Base-by-base conservation (phyloP, 345 rosid genomes). In the Psidium friedrichsthalianum region DNA sequence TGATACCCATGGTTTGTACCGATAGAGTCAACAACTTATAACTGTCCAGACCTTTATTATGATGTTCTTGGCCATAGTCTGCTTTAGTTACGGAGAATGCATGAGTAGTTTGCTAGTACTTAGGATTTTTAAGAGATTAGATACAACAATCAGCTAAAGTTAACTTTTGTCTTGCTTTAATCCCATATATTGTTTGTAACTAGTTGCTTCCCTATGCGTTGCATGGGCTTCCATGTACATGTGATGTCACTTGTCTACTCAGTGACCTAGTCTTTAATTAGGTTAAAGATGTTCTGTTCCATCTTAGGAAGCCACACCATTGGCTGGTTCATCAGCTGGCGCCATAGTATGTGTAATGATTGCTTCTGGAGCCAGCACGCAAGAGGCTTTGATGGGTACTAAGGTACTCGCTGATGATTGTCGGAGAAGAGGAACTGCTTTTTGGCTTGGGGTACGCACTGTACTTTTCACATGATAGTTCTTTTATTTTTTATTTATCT, bases 291-390 rank as follows among this genome's bases (percentile, higher is more conserved):
- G 15, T 86, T 78, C 18, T 52, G 83, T 85, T 87, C 29, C 84
- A 69, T 76, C 85, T 86, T 87, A 97, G 98, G 98, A 97, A 55
- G 95, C 94, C 14, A 95, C 98, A 76, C 99, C 99, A 64, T 87
- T 95, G 59, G 95, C 98, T 32, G 98, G 99, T 86, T 90, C 98
- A 56, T 97, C 99, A 53, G 99, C 98, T 82, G 98, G 98, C 53
- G 98, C 99, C 84, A 92, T 97, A 47, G 93, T 93, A 16, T 94
- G 98, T 91, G 99, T 96, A 3, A 94, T 89, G 81, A 90, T 97
- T 64, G 95, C 98, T 74, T 96, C 98, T 82, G 98, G 98, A 49
- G 87, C 92, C 36, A 92, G 92, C 64, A 97, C 93, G 98, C 87
- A 84, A 16, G 97, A 95, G 81, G 98, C 96, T 47, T 87, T 97